Evolutionary conservation across 2,329 filamentous ascomycete genomes (phyloP).

Genomic region (Colletotrichum viniferum): DNA sequence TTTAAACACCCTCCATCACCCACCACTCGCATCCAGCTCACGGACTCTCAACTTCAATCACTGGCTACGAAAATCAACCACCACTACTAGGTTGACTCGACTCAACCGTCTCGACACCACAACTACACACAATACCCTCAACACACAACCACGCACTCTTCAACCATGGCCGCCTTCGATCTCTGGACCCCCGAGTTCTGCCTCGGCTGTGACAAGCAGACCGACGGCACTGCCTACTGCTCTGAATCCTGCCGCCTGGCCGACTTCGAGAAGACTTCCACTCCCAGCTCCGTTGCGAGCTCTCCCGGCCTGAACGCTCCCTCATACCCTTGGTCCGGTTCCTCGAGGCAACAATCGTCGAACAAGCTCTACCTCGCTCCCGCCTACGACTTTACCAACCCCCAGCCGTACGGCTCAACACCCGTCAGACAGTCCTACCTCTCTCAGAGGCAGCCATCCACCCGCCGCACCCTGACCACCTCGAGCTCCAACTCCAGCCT

Average conservation of each 20-base stretch:
- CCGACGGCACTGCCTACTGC: slow-evolving; percentile 83
- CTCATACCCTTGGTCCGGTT: slow-evolving; percentile 54
- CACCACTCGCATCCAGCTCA: not conserved
- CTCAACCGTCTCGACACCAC: not conserved
- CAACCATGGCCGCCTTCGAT: slow-evolving; percentile 35
- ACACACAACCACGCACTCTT: not conserved
- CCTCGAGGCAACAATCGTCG: slow-evolving; percentile 28
- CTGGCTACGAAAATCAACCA: not conserved
- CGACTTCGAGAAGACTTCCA: slow-evolving; percentile 78
- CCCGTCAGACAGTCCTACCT: slow-evolving; percentile 48
- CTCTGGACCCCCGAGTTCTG: slow-evolving; percentile 91
- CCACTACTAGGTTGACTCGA: not conserved
- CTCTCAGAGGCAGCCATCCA: slow-evolving; percentile 31
- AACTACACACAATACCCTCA: not conserved
- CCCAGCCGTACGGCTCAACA: slow-evolving; percentile 60
- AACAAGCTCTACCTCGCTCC: slow-evolving; percentile 72
- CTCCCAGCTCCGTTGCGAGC: slow-evolving; percentile 61
- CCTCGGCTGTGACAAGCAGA: slow-evolving; percentile 91
- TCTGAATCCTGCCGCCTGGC: slow-evolving; percentile 89
- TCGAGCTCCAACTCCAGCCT: slow-evolving; percentile 87
- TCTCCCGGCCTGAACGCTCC: slow-evolving; percentile 58
- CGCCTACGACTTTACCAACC: slow-evolving; percentile 75
- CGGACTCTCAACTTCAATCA: not conserved
- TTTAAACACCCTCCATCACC: not conserved
- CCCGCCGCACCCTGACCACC: slow-evolving; percentile 53